Percentiles rank a stretch among this genome's conserved stretches.
phyloP scores from a whole-genome alignment of 306 rosid genomes.

The Casuarina glauca region DNA sequence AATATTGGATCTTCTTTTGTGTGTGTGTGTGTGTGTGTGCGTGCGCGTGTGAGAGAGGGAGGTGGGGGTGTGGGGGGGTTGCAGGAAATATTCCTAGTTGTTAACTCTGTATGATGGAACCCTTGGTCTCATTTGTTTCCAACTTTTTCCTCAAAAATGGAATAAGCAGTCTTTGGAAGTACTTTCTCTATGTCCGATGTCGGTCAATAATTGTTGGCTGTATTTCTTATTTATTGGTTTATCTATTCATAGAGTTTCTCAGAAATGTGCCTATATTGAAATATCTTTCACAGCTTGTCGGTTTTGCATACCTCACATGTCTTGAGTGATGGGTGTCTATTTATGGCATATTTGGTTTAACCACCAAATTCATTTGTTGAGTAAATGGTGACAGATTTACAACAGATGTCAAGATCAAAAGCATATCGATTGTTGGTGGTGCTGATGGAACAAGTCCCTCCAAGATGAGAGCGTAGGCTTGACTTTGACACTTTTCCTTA shows the following conservation, averaged over 20 bases:
- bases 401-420: constrained; percentile 92
- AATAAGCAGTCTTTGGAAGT: not conserved
- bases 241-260: not conserved
- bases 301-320: not conserved
- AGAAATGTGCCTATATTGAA: not conserved
- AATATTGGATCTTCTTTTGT: not conserved
- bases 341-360: not conserved
- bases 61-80: not conserved
- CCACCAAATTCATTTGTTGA: constrained; percentile 3
- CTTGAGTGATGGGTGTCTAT: not conserved
- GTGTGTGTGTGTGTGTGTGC: no score
- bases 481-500: not conserved
- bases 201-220: not conserved
- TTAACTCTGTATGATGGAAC: not conserved
- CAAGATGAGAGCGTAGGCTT: constrained; percentile 89
- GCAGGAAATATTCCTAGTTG: not conserved
- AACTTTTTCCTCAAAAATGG: not conserved
- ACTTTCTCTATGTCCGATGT: not conserved
- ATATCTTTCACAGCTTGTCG: not conserved
- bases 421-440: constrained; percentile 90
- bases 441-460: constrained; percentile 87
- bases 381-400: constrained; percentile 59
- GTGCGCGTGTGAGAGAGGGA: no score
- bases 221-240: not conserved
- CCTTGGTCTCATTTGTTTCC: not conserved